Evolutionary conservation across 2,329 filamentous ascomycete genomes (phyloP).

Genomic region (Mollisia scopiformis): DNA sequence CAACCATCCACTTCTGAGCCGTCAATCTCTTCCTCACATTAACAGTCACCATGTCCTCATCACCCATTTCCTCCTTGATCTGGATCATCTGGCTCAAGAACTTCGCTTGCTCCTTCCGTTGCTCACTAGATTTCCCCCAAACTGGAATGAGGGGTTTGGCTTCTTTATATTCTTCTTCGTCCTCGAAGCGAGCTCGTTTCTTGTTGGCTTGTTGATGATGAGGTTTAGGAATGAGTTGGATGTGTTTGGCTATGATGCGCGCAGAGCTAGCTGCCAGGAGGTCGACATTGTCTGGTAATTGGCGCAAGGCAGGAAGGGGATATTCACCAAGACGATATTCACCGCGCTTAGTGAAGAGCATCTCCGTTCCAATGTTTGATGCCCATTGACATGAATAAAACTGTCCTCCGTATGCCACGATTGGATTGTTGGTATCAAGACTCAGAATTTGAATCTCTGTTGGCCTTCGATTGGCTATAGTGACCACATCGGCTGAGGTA

Average conservation of each 20-base stretch:
- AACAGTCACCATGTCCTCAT: conserved; percentile 67
- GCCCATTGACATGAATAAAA: conserved; percentile 83
- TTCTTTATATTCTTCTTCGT: not conserved
- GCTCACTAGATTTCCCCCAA: conserved; percentile 33
- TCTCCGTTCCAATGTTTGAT: conserved; percentile 81
- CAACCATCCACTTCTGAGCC: conserved; percentile 26
- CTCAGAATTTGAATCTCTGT: conserved; percentile 76
- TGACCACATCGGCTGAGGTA: not conserved
- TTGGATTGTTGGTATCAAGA: conserved; percentile 73
- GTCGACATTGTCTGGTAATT: conserved; percentile 63
- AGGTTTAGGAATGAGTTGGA: conserved; percentile 50
- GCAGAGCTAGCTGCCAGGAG: conserved; percentile 72
- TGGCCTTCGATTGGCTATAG: conserved; percentile 1
- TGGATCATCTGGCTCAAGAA: conserved; percentile 70
- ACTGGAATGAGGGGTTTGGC: no score
- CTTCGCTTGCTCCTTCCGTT: conserved; percentile 45
- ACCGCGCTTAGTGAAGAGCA: conserved; percentile 66
- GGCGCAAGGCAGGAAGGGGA: conserved; percentile 50
- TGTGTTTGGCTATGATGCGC: conserved; percentile 70
- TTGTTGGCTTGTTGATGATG: conserved; percentile 30
- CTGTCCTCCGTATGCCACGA: conserved; percentile 78
- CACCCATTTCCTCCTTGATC: conserved; percentile 65
- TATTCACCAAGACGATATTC: conserved; percentile 30
- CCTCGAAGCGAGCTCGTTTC: not conserved
- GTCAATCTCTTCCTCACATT: conserved; percentile 45